These are phyloP conservation scores for Colletotrichum melonis DNA, from an alignment of 2,329 filamentous ascomycete species.

Conservation along the genomic window DNA sequence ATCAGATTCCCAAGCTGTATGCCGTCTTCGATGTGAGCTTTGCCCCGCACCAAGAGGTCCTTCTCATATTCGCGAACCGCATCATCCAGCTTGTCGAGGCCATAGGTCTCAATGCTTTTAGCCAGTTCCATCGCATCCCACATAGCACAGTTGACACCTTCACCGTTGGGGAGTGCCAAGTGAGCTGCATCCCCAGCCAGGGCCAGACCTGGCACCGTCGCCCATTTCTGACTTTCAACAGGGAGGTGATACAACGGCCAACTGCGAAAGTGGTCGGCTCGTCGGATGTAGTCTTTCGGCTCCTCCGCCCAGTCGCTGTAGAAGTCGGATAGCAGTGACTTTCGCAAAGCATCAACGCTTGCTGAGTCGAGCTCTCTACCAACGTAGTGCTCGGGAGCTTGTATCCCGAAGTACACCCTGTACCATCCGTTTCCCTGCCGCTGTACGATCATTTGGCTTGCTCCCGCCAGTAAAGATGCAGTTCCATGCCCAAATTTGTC, in stretches of 20 bases:
- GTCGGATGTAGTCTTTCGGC: not conserved
- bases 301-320: not conserved
- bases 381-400: not conserved
- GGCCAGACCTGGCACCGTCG: slow-evolving; percentile 52
- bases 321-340: not conserved
- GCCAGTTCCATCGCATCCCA: slow-evolving; percentile 55
- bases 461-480: not conserved
- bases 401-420: not conserved
- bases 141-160: slow-evolving; percentile 61
- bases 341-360: not conserved
- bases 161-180: slow-evolving; percentile 57
- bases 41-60: not conserved
- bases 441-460: not conserved
- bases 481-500: not conserved
- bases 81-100: not conserved
- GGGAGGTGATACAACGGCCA: not conserved
- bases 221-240: slow-evolving; percentile 43
- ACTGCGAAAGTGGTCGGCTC: not conserved
- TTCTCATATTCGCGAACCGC: not conserved
- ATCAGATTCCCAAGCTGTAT: not conserved
- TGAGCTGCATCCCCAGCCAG: slow-evolving; percentile 63
- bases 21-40: not conserved
- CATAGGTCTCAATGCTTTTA: not conserved
- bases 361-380: not conserved
- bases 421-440: not conserved